Conservation (phyloP, 2,329 filamentous ascomycete species). For the Hypoxylon sp. region DNA sequence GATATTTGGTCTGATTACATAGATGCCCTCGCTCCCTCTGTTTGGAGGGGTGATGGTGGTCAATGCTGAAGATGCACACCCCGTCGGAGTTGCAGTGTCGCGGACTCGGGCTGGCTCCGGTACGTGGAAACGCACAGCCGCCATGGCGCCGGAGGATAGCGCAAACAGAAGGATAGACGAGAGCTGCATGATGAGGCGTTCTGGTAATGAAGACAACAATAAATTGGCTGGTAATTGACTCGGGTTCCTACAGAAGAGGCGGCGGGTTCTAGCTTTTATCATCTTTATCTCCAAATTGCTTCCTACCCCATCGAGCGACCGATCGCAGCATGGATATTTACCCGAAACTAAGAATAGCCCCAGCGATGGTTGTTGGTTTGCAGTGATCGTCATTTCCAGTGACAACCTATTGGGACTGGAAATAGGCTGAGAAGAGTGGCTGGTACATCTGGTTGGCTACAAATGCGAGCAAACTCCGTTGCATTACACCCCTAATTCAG, state of each 20-base stretch:
- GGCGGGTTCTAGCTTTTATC: slow-evolving; percentile 25
- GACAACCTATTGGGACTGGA: slow-evolving; percentile 1
- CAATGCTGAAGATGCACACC: slow-evolving; percentile 33
- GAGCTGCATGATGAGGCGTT: slow-evolving; percentile 15
- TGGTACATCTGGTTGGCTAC: too few species aligned
- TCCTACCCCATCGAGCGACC: slow-evolving; percentile 21
- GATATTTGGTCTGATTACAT: slow-evolving; percentile 27
- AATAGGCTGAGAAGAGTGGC: slow-evolving; percentile 17
- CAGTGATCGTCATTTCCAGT: slow-evolving; percentile 14
- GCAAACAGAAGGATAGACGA: slow-evolving; percentile 11
- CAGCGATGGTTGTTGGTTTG: slow-evolving; percentile 10
- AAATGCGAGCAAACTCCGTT: too few species aligned
- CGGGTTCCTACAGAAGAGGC: background rate
- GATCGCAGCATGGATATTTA: slow-evolving; percentile 27
- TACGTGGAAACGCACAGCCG: slow-evolving; percentile 25
- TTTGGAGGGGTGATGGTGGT: slow-evolving; percentile 33
- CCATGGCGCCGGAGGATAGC: slow-evolving; percentile 17
- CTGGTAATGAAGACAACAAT: background rate
- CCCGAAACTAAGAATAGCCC: slow-evolving; percentile 24
- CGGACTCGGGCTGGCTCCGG: slow-evolving; percentile 31
- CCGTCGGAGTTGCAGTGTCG: slow-evolving; percentile 23
- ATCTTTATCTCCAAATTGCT: slow-evolving; percentile 3
- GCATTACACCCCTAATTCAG: too few species aligned
- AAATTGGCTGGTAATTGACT: background rate
- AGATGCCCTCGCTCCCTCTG: slow-evolving; percentile 35